A percentile compares a stretch with the other conserved stretches of the same genome.
Evolutionary conservation across 768 basidiomycete genomes (phyloP).

Genomic region (Lentinula detonsa): DNA sequence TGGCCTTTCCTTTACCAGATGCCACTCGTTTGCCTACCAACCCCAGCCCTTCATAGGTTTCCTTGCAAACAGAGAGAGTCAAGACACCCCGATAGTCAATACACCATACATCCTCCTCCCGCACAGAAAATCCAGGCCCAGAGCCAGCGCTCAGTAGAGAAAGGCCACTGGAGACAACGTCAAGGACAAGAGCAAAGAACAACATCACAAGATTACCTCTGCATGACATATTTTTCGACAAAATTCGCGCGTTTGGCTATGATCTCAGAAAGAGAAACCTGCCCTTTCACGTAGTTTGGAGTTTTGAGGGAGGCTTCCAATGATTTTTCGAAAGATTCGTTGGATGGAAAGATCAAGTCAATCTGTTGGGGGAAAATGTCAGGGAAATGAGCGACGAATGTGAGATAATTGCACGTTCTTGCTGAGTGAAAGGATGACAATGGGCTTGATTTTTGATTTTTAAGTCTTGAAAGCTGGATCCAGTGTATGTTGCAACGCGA

Average conservation of each 20-base stretch:
- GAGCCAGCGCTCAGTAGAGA: slow-evolving; percentile 28
- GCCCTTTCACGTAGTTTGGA: slow-evolving; percentile 35
- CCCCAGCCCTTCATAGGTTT: slow-evolving; percentile 57
- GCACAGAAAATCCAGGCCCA: slow-evolving; percentile 9
- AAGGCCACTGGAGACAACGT: slow-evolving; percentile 23
- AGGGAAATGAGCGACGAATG: not conserved
- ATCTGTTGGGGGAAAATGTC: slow-evolving; percentile 31
- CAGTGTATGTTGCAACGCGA: slow-evolving; percentile 15
- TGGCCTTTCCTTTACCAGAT: slow-evolving; percentile 26
- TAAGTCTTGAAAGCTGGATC: slow-evolving; percentile 6
- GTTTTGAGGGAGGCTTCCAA: slow-evolving; percentile 34
- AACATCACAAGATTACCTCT: slow-evolving; percentile 18
- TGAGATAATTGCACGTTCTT: slow-evolving; percentile 27
- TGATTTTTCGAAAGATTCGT: slow-evolving; percentile 26
- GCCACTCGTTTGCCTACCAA: slow-evolving; percentile 50
- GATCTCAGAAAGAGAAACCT: slow-evolving; percentile 34
- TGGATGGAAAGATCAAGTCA: slow-evolving; percentile 55
- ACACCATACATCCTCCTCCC: slow-evolving; percentile 60
- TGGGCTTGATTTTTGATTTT: slow-evolving; percentile 28
- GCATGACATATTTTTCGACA: slow-evolving; percentile 14
- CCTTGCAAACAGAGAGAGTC: slow-evolving; percentile 48
- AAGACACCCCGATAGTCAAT: slow-evolving; percentile 58
- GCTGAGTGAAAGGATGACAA: slow-evolving; percentile 48
- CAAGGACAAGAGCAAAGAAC: not conserved
- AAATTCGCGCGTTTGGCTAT: slow-evolving; percentile 32